Evolutionary conservation across 768 basidiomycete species (phyloP).

Genomic region (Trametes gibbosa): DNA sequence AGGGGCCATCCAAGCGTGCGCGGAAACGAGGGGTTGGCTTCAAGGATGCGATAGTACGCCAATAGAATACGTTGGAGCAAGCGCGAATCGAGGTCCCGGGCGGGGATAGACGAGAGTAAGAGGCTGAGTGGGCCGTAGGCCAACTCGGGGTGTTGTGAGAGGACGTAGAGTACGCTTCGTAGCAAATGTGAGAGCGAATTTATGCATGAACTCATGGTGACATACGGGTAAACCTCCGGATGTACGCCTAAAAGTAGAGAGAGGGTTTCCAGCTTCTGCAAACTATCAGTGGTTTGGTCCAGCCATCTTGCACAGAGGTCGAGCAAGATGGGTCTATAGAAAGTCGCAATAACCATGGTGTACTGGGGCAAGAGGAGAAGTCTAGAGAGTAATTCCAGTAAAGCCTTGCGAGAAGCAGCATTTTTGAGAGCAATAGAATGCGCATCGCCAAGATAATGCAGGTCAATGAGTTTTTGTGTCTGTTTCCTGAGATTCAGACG

Average conservation of each 20-base stretch:
- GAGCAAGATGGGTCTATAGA: conserved; percentile 74
- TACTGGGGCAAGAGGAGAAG: conserved; percentile 60
- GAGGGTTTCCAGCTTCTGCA: conserved; percentile 57
- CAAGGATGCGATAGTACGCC: conserved; percentile 78
- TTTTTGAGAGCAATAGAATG: conserved; percentile 38
- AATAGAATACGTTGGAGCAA: conserved; percentile 71
- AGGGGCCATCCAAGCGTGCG: conserved; percentile 57
- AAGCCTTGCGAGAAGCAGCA: conserved; percentile 37
- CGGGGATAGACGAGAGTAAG: conserved; percentile 32
- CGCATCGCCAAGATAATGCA: conserved; percentile 42
- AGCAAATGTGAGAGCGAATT: conserved; percentile 3
- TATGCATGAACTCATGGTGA: conserved; percentile 8
- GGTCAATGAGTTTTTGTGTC: conserved; percentile 43
- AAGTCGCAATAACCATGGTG: conserved; percentile 57
- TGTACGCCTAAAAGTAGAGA: conserved; percentile 64
- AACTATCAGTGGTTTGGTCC: conserved; percentile 44
- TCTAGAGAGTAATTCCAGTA: conserved; percentile 56
- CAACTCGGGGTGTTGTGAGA: conserved; percentile 44
- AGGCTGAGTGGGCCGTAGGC: conserved; percentile 53
- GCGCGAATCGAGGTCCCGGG: conserved; percentile 35
- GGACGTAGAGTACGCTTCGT: conserved; percentile 52
- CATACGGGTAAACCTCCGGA: conserved; percentile 72
- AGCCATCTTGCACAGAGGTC: conserved; percentile 86
- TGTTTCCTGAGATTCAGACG: conserved; percentile 57
- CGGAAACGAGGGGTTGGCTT: conserved; percentile 70